Evolutionary conservation across 1,284 basidiomycete species (phyloP).

Genomic region (Cutaneotrichosporon cavernicola): DNA sequence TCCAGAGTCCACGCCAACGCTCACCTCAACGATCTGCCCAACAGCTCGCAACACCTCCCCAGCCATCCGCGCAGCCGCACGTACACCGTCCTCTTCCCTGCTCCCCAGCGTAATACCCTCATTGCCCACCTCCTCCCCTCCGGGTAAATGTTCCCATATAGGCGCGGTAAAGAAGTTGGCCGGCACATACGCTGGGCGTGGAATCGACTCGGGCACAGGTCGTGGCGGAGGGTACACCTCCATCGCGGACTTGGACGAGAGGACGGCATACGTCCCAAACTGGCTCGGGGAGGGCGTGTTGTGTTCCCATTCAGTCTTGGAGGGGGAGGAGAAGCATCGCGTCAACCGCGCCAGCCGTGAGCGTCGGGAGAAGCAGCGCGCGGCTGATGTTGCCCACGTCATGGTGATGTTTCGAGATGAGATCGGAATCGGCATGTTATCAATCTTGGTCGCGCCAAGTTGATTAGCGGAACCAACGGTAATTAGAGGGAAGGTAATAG

Average conservation of each 20-base stretch:
- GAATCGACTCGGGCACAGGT: constrained; percentile 62
- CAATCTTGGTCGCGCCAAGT: neutral
- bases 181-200: constrained; percentile 63
- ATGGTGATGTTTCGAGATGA: neutral
- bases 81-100: constrained; percentile 61
- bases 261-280: constrained; percentile 40
- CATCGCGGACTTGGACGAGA: constrained; percentile 35
- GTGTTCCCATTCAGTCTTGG: neutral
- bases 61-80: constrained; percentile 64
- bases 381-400: neutral
- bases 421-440: neutral
- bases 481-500: neutral
- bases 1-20: constrained; percentile 21
- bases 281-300: constrained; percentile 28
- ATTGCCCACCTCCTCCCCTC: constrained; percentile 47
- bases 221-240: constrained; percentile 53
- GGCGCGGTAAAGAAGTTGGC: constrained; percentile 45
- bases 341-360: neutral
- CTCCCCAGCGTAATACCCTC: constrained; percentile 59
- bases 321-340: neutral
- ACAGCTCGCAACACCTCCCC: constrained; percentile 63
- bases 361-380: neutral
- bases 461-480: neutral
- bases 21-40: constrained; percentile 61
- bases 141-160: constrained; percentile 54